Conservation (phyloP, 345 rosid species). For the Gossypium ekmanianum region DNA sequence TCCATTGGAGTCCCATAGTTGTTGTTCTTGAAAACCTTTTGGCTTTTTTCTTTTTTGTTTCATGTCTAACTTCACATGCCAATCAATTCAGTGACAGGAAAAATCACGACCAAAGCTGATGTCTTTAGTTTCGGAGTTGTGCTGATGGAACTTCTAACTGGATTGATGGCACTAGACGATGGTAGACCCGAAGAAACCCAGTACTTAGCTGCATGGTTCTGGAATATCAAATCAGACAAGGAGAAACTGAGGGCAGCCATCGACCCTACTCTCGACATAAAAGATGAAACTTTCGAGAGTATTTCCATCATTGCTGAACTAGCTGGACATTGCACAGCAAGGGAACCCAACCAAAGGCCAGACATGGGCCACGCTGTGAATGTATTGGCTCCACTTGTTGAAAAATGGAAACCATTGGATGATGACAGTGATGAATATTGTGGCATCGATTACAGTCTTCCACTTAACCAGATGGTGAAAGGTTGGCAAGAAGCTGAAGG, state of each 20-base stretch:
- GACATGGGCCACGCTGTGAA: slow-evolving; percentile 78
- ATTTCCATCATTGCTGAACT: slow-evolving; percentile 53
- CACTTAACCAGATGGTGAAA: slow-evolving; percentile 74
- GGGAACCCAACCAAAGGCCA: slow-evolving; percentile 69
- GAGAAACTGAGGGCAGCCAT: slow-evolving; percentile 56
- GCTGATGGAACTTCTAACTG: slow-evolving; percentile 68
- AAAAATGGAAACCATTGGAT: slow-evolving; percentile 63
- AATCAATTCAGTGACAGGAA: slow-evolving; percentile 54
- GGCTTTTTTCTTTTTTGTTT: not conserved
- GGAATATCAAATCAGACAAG: slow-evolving; percentile 54
- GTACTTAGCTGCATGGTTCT: slow-evolving; percentile 69
- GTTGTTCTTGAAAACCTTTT: not conserved
- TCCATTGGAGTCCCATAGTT: not conserved
- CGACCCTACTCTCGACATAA: slow-evolving; percentile 47
- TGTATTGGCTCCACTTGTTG: slow-evolving; percentile 60
- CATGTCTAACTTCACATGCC: slow-evolving; percentile 9
- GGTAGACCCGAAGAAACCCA: slow-evolving; percentile 71
- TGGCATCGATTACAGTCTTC: slow-evolving; percentile 75
- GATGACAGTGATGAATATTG: slow-evolving; percentile 56
- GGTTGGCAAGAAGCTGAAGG: slow-evolving; percentile 82
- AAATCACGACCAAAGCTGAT: slow-evolving; percentile 72
- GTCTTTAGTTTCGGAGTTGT: slow-evolving; percentile 82
- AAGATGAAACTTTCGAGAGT: slow-evolving; percentile 54
- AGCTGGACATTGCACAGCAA: slow-evolving; percentile 76
- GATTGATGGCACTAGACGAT: slow-evolving; percentile 65